Conservation (phyloP, 1,139 yeast species). For the Scheffersomyces cryptocercus region DNA sequence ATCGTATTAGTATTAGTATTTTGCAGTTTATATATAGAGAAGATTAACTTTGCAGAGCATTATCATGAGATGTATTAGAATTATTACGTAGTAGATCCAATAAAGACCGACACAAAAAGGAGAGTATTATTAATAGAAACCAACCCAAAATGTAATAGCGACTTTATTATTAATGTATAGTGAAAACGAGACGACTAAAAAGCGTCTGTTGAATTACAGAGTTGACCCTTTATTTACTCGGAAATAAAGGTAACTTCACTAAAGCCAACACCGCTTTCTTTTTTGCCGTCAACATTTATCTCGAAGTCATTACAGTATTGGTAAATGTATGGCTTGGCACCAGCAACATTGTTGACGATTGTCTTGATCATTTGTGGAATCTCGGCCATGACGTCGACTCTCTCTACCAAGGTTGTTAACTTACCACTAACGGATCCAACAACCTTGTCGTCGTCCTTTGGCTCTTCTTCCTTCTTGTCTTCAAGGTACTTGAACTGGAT, state of each 20-base stretch:
- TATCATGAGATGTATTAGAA: too few relatives aligned
- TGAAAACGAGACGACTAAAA: too few relatives aligned
- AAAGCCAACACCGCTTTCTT: constrained; percentile 71
- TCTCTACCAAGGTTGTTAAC: constrained; percentile 65
- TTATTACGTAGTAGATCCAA: too few relatives aligned
- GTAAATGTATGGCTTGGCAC: constrained; percentile 92
- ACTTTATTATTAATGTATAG: neutral
- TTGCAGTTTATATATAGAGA: too few relatives aligned
- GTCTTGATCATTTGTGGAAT: constrained; percentile 92
- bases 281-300: constrained; percentile 35
- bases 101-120: too few relatives aligned
- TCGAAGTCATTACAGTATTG: constrained; percentile 71
- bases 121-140: too few relatives aligned
- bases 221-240: constrained; percentile 21
- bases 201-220: too few relatives aligned
- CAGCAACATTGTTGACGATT: constrained; percentile 92
- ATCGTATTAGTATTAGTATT: too few relatives aligned
- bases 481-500: constrained; percentile 63
- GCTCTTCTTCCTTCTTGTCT: constrained; percentile 34
- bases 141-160: neutral
- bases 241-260: constrained; percentile 81
- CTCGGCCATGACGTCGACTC: constrained; percentile 98
- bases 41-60: too few relatives aligned
- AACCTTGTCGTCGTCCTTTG: constrained; percentile 26
- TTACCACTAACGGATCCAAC: constrained; percentile 53